Evolutionary conservation across 2,329 filamentous ascomycete genomes (phyloP).

Genomic region (Colletotrichum sp.): DNA sequence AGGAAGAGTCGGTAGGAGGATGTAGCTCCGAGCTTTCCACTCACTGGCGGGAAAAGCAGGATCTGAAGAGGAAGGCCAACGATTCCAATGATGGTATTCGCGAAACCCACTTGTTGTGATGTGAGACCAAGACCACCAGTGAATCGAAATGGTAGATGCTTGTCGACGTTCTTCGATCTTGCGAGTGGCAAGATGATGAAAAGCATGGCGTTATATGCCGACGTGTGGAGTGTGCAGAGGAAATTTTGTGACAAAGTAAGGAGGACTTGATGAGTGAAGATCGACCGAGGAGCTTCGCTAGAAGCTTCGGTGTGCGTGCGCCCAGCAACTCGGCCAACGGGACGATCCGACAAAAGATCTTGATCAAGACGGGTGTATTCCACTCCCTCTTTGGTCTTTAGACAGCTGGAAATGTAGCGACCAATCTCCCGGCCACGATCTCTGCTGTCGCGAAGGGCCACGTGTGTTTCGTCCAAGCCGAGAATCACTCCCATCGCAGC

Average conservation of each 20-base stretch:
- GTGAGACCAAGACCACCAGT: constrained; percentile 28
- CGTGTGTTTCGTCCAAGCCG: constrained; percentile 25
- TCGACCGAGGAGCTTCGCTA: constrained; percentile 1
- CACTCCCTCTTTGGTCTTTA: background rate
- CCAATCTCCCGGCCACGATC: constrained; percentile 14
- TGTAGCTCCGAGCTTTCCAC: constrained; percentile 16
- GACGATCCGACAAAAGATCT: background rate
- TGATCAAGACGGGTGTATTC: background rate
- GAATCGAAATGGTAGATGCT: constrained; percentile 23
- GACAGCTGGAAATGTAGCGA: background rate
- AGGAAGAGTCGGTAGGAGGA: constrained; percentile 25
- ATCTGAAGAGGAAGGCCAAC: constrained; percentile 27
- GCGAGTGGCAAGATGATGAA: constrained; percentile 24
- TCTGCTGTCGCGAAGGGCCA: background rate
- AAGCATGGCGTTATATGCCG: constrained; percentile 27
- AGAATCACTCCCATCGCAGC: constrained; percentile 24
- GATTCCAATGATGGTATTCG: constrained; percentile 27
- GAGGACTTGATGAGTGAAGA: constrained; percentile 23
- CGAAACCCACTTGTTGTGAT: constrained; percentile 25
- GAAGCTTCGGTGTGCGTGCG: background rate
- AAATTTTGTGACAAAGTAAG: constrained; percentile 20
- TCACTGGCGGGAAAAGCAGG: constrained; percentile 25
- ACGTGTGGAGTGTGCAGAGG: constrained; percentile 15
- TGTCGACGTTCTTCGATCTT: background rate
- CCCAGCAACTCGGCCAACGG: background rate